phyloP scores from a whole-genome alignment of 139 green algal genomes.

The Astrephomene gubernaculifera region DNA sequence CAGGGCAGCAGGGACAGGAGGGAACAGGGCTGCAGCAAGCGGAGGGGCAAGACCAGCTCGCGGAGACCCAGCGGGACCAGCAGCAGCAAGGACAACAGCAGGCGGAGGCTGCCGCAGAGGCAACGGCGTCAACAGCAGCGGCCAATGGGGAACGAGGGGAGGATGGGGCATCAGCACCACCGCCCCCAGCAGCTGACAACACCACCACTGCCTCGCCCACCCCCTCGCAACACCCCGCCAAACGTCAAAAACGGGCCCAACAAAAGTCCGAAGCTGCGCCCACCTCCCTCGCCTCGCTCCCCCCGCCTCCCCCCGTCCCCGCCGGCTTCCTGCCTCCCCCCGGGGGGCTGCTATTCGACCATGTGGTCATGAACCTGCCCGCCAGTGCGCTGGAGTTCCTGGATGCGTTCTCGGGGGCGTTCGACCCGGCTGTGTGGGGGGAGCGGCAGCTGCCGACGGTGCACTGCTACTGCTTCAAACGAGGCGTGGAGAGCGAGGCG shows the following conservation, averaged over 20 bases:
- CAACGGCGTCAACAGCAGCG: not conserved
- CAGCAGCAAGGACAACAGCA: no score
- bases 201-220: not conserved
- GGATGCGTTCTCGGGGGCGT: constrained; percentile 83
- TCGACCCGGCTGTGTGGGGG: constrained; percentile 73
- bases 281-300: no score
- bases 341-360: constrained; percentile 51
- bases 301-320: not conserved
- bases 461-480: constrained; percentile 95
- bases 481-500: constrained; percentile 71
- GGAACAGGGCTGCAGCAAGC: constrained; percentile 3
- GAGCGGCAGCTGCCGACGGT: constrained; percentile 80
- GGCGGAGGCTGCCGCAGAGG: no score
- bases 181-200: not conserved
- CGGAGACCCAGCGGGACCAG: not conserved
- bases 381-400: constrained; percentile 91
- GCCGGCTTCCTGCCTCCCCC: not conserved
- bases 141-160: not conserved
- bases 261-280: no score
- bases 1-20: constrained; percentile 9
- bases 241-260: constrained; percentile 20
- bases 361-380: constrained; percentile 95
- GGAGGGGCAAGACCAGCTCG: not conserved
- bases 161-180: not conserved
- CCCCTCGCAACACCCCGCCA: not conserved